Evolutionary conservation across 441 rosid species (phyloP).

Genomic region (Populus hybrid): DNA sequence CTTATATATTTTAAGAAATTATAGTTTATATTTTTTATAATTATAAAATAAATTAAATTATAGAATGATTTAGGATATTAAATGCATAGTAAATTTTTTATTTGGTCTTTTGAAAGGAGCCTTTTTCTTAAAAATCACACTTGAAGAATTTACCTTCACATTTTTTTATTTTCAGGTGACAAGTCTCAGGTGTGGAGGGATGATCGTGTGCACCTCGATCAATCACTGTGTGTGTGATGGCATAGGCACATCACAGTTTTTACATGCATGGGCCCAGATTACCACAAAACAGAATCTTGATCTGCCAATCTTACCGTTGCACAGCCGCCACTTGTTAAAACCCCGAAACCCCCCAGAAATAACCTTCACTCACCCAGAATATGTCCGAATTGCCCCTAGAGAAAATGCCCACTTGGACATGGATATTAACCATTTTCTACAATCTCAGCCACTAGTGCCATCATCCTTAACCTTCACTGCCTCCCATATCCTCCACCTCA

Average conservation of each 20-base stretch:
- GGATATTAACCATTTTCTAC: constrained; percentile 46
- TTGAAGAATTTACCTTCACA: too few species aligned
- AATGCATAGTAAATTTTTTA: too few species aligned
- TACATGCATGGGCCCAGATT: constrained; percentile 82
- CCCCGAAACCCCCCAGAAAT: constrained; percentile 50
- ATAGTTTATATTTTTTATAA: too few species aligned
- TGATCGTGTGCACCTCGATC: constrained; percentile 80
- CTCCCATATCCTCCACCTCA: constrained; percentile 50
- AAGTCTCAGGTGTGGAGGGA: constrained; percentile 79
- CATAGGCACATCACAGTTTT: constrained; percentile 78
- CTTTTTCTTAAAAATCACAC: not conserved
- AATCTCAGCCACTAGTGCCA: constrained; percentile 60
- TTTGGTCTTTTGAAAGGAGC: not conserved
- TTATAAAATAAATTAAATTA: too few species aligned
- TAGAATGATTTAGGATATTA: not conserved
- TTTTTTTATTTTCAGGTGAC: constrained; percentile 51
- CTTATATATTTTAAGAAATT: too few species aligned
- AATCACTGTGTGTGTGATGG: constrained; percentile 91
- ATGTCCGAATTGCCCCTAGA: constrained; percentile 30
- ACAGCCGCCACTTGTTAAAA: constrained; percentile 61
- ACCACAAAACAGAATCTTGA: constrained; percentile 32
- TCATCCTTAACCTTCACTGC: constrained; percentile 58
- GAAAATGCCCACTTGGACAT: constrained; percentile 15
- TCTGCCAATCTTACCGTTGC: constrained; percentile 47
- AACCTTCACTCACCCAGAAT: constrained; percentile 40